phyloP scores from a whole-genome alignment of 2,329 filamentous ascomycete genomes.

The Trichoderma sp. region DNA sequence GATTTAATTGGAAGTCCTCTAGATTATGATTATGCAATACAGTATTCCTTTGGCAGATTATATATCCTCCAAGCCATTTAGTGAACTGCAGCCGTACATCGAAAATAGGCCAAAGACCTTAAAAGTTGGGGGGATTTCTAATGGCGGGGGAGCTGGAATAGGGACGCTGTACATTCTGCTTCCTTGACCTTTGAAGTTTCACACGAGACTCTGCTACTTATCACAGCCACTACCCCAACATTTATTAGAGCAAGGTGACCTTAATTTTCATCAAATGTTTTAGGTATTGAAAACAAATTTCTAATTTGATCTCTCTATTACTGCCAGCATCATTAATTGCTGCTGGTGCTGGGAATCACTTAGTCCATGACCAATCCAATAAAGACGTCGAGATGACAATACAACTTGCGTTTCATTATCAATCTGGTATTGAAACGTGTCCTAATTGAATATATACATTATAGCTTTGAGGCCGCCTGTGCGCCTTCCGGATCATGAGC shows the following conservation, averaged over 20 bases:
- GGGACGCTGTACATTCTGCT: too few species aligned
- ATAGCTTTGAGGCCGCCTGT: neutral
- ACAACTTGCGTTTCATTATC: neutral
- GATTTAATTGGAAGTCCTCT: neutral
- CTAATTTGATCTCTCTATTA: neutral
- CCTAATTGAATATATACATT: neutral
- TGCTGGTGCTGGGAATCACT: neutral
- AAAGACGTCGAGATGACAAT: neutral
- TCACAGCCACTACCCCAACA: too few species aligned
- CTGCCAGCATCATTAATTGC: neutral
- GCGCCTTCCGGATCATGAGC: neutral
- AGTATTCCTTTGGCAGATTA: neutral
- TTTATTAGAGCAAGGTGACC: too few species aligned
- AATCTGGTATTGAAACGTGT: fast-evolving
- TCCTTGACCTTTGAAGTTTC: too few species aligned
- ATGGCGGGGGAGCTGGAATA: too few species aligned
- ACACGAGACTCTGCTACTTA: too few species aligned
- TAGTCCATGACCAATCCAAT: neutral
- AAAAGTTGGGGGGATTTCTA: too few species aligned
- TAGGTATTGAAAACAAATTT: too few species aligned
- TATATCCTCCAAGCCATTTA: neutral
- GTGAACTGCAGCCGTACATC: too few species aligned
- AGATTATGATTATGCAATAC: neutral
- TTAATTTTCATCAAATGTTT: too few species aligned
- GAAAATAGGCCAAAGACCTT: too few species aligned